These are phyloP conservation scores for Apiospora rasikravindrae DNA, from an alignment of 2,329 filamentous ascomycete genomes.

Conservation along the genomic window DNA sequence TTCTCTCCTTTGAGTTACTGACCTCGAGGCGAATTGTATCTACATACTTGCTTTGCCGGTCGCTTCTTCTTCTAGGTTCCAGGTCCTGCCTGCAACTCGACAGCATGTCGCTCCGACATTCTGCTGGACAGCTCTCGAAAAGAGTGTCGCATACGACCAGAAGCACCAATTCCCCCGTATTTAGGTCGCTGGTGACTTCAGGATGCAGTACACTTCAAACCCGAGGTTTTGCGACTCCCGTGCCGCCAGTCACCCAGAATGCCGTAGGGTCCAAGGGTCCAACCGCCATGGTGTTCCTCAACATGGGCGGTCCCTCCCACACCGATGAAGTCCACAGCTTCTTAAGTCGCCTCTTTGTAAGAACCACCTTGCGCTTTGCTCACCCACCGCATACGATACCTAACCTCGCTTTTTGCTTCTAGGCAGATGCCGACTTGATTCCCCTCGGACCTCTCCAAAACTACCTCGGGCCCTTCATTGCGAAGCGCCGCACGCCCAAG, in stretches of 20 bases:
- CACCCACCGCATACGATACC: slow-evolving; percentile 8
- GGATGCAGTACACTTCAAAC: slow-evolving; percentile 42
- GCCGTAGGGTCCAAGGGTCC: slow-evolving; percentile 74
- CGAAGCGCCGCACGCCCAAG: slow-evolving; percentile 87
- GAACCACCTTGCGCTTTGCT: slow-evolving; percentile 38
- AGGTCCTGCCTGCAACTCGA: neutral
- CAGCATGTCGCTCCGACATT: slow-evolving; percentile 48
- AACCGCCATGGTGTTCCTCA: slow-evolving; percentile 98
- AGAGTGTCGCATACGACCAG: slow-evolving; percentile 33
- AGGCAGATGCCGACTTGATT: slow-evolving; percentile 94
- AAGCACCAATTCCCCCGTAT: slow-evolving; percentile 34
- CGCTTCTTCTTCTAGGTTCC: neutral
- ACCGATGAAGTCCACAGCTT: slow-evolving; percentile 89
- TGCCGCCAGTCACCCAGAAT: slow-evolving; percentile 82
- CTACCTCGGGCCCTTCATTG: slow-evolving; percentile 89
- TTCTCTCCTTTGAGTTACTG: neutral
- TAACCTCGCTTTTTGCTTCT: slow-evolving; percentile 28
- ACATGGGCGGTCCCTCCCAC: slow-evolving; percentile 96
- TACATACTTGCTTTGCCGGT: neutral
- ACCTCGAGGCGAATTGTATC: no score
- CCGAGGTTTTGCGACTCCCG: slow-evolving; percentile 63
- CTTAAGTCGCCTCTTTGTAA: slow-evolving; percentile 87
- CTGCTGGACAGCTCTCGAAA: slow-evolving; percentile 44
- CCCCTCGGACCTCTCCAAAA: slow-evolving; percentile 90
- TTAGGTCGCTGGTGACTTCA: slow-evolving; percentile 27